Conservation (phyloP, 2,329 filamentous ascomycete genomes). For the Curvularia lunata region DNA sequence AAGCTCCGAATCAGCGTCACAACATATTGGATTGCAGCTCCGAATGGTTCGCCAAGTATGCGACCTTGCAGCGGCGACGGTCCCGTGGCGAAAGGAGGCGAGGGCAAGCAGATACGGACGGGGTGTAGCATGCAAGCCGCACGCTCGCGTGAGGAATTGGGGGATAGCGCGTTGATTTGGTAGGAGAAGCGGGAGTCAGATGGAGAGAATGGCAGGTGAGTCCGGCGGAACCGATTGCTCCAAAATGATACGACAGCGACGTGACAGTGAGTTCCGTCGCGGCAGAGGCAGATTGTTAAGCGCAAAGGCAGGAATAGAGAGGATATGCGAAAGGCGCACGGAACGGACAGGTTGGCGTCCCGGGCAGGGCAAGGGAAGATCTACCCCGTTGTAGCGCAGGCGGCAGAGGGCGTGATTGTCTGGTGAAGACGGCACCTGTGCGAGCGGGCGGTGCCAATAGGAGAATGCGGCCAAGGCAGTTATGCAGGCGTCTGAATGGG, state of each 20-base stretch:
- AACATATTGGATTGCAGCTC: neutral
- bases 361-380: neutral
- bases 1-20: neutral
- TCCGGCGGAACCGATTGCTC: neutral
- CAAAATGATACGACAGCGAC: neutral
- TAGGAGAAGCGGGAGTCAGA: neutral
- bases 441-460: slow-evolving; percentile 1
- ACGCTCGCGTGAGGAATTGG: neutral
- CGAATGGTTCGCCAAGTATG: neutral
- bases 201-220: neutral
- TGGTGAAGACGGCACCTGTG: neutral
- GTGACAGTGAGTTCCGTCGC: neutral
- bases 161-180: neutral
- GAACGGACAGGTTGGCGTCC: neutral
- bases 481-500: neutral
- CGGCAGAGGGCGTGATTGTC: slow-evolving; percentile 2
- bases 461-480: slow-evolving; percentile 5
- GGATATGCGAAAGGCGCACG: neutral
- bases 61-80: slow-evolving; percentile 1
- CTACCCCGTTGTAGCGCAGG: neutral
- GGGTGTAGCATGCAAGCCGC: neutral
- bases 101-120: neutral
- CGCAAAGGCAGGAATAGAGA: neutral
- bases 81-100: neutral
- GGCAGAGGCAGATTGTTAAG: neutral